Evolutionary conservation across 129 eudicot genomes (phyloP).

Genomic region (Calendula officinalis): DNA sequence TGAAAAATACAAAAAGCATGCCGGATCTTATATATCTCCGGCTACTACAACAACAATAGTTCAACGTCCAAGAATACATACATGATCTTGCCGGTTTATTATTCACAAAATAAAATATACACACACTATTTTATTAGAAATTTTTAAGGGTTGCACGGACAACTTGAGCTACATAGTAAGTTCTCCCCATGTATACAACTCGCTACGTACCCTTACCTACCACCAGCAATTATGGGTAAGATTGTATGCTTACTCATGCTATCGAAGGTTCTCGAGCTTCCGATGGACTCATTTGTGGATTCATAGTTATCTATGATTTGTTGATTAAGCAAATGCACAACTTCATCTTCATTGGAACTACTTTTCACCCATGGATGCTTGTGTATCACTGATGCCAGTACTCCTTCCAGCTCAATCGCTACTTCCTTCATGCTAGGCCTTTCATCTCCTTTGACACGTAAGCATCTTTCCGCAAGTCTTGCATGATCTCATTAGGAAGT

Average conservation of each 20-base stretch:
- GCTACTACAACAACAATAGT: too few relatives aligned
- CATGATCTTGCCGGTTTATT: too few relatives aligned
- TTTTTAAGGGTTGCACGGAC: too few relatives aligned
- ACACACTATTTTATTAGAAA: too few relatives aligned
- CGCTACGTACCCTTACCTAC: slow-evolving; percentile 22
- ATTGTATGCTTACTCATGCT: slow-evolving; percentile 15
- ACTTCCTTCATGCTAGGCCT: slow-evolving; percentile 45
- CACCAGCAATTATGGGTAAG: slow-evolving; percentile 6
- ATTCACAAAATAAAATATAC: too few relatives aligned
- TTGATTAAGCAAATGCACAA: slow-evolving; percentile 16
- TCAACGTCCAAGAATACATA: too few relatives aligned
- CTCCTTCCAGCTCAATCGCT: slow-evolving; percentile 34
- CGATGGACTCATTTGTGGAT: background rate
- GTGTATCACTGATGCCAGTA: slow-evolving; percentile 16
- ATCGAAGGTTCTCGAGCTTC: slow-evolving; percentile 6
- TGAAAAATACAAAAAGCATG: too few relatives aligned
- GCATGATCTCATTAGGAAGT: slow-evolving; percentile 16
- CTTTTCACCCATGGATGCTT: slow-evolving; percentile 36
- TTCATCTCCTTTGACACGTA: slow-evolving; percentile 32
- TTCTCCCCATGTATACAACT: background rate
- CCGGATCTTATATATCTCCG: too few relatives aligned
- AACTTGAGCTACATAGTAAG: too few relatives aligned
- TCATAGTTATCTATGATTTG: background rate
- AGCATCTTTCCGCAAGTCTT: slow-evolving; percentile 29
- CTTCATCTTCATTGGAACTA: slow-evolving; percentile 15